A percentile compares a stretch with the other conserved stretches of the same genome.
phyloP scores from a whole-genome alignment of 495 filamentous ascomycete genomes.

The Corynascus novoguineensis region DNA sequence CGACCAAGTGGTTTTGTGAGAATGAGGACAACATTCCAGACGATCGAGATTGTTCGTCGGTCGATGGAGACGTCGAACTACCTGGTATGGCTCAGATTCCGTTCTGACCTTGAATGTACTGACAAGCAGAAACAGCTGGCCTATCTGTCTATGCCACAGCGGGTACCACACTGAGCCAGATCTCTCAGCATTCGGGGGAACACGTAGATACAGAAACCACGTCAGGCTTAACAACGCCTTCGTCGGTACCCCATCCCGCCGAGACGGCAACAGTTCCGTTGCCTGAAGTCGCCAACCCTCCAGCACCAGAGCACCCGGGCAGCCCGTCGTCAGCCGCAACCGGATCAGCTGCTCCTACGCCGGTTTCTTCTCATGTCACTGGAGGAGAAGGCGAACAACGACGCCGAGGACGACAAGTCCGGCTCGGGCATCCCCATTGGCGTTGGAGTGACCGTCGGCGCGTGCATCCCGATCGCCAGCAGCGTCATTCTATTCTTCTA shows the following conservation, averaged over 20 bases:
- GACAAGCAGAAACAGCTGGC: neutral
- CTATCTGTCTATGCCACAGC: neutral
- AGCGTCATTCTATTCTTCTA: slow-evolving; percentile 22
- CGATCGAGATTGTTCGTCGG: neutral
- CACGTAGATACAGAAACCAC: too few relatives aligned
- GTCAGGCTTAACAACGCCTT: too few relatives aligned
- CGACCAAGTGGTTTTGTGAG: neutral
- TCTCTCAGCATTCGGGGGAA: too few relatives aligned
- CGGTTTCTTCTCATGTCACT: too few relatives aligned
- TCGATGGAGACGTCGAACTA: neutral
- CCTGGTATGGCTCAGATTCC: neutral
- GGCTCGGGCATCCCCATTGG: slow-evolving; percentile 14
- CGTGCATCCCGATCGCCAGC: slow-evolving; percentile 14
- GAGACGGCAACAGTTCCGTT: too few relatives aligned
- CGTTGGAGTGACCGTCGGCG: slow-evolving; percentile 21
- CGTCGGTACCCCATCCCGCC: too few relatives aligned
- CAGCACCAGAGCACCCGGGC: too few relatives aligned
- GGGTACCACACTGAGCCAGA: neutral
- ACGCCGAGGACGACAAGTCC: neutral
- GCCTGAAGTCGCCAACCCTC: too few relatives aligned
- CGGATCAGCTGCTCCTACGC: neutral
- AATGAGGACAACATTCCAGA: neutral
- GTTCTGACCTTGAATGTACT: neutral
- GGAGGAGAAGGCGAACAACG: too few relatives aligned
- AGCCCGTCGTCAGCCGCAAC: neutral